Percentiles rank a stretch among this genome's conserved stretches.
These are phyloP conservation scores for Cochlearia excelsa DNA, from an alignment of 345 rosid species.

Conservation along the genomic window DNA sequence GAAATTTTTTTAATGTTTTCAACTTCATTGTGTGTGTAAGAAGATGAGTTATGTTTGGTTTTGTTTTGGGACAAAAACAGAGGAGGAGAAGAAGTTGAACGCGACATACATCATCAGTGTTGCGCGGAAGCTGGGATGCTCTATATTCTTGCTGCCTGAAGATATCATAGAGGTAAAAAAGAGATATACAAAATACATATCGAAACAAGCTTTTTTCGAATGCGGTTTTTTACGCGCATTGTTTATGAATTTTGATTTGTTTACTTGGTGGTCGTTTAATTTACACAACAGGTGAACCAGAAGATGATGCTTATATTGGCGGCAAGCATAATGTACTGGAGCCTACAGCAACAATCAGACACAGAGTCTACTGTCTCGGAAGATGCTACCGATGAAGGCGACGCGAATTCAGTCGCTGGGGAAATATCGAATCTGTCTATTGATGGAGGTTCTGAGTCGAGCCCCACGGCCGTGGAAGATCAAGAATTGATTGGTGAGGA, in stretches of 20 bases:
- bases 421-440: conserved; percentile 34
- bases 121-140: conserved; percentile 95
- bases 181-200: background rate
- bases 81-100: conserved; percentile 91
- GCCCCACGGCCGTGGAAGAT: conserved; percentile 16
- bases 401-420: conserved; percentile 30
- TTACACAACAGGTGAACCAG: conserved; percentile 68
- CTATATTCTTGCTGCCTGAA: conserved; percentile 95
- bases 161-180: conserved; percentile 81
- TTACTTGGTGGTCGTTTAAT: no score
- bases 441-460: conserved; percentile 30
- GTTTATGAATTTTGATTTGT: no score
- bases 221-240: no score
- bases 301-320: conserved; percentile 91
- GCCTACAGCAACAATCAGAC: conserved; percentile 60
- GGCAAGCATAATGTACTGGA: conserved; percentile 96
- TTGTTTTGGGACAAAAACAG: conserved; percentile 44
- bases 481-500: conserved; percentile 19
- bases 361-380: conserved; percentile 38
- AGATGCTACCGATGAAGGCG: conserved; percentile 36
- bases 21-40: background rate
- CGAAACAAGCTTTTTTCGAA: conserved; percentile 6
- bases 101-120: conserved; percentile 97
- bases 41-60: conserved; percentile 2
- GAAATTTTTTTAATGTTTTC: background rate